phyloP scores from a whole-genome alignment of 192 early-diverging fungal species.

The Coemansia sp. region DNA sequence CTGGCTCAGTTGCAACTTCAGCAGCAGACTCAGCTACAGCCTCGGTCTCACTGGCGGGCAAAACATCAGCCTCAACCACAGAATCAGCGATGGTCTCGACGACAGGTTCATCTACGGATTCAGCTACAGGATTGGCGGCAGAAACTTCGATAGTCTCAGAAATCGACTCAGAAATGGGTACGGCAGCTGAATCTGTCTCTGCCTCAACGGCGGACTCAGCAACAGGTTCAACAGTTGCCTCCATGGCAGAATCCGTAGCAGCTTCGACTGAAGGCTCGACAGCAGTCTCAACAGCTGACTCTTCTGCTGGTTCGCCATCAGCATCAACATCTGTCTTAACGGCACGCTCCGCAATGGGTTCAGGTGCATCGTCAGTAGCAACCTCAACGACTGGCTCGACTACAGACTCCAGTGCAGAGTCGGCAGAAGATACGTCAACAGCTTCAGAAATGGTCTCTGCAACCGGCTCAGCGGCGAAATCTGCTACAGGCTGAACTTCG shows the following conservation, averaged over 20 bases:
- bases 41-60: neutral
- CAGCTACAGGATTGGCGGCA: neutral
- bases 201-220: neutral
- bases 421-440: neutral
- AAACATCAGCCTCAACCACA: neutral
- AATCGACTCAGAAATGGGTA: neutral
- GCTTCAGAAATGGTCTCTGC: too few species aligned
- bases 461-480: slow-evolving; percentile 5
- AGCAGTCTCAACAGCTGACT: neutral
- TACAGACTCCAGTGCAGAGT: slow-evolving; percentile 1
- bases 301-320: neutral
- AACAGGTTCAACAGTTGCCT: neutral
- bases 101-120: neutral
- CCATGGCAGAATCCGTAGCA: neutral
- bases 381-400: too few species aligned
- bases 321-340: too few species aligned
- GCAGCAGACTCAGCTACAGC: neutral
- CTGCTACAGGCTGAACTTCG: too few species aligned
- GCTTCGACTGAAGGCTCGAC: neutral
- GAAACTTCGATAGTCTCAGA: neutral
- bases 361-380: neutral
- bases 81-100: neutral
- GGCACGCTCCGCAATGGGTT: slow-evolving; percentile 2
- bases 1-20: neutral
- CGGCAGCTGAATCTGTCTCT: neutral